These are phyloP conservation scores for Alternaria solani DNA, from an alignment of 2,329 filamentous ascomycete genomes.

Conservation along the genomic window DNA sequence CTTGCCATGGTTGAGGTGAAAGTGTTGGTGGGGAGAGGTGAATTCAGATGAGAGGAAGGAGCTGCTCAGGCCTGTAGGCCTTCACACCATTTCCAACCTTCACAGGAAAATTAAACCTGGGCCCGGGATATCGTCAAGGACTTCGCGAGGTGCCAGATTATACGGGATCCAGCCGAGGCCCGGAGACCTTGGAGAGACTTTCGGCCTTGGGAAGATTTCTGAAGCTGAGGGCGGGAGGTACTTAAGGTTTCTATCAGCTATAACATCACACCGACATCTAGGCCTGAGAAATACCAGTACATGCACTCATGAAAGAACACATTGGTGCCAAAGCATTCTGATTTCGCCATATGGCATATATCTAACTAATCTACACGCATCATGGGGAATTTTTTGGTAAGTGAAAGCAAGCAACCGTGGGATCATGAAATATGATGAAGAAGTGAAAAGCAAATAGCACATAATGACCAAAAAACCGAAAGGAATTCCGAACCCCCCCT, in stretches of 20 bases:
- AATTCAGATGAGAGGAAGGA: background rate
- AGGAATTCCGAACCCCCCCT: background rate
- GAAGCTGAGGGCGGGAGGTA: background rate
- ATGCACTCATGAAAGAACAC: background rate
- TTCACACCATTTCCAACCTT: background rate
- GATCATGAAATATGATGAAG: conserved; percentile 1
- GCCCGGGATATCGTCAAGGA: background rate
- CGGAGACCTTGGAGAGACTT: background rate
- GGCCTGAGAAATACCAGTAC: background rate
- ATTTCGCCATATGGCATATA: conserved; percentile 23
- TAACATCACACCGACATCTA: background rate
- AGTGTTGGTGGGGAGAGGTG: background rate
- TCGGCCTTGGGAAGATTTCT: background rate
- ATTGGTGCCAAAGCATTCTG: conserved; percentile 20
- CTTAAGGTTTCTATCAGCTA: background rate
- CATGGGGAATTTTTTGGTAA: background rate
- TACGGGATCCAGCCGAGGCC: background rate
- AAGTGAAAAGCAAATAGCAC: conserved; percentile 9
- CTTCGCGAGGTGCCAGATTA: background rate
- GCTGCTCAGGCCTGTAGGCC: conserved; percentile 1
- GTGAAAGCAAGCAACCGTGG: conserved; percentile 3
- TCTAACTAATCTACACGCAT: conserved; percentile 14
- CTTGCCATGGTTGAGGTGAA: conserved; percentile 24
- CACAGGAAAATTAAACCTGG: background rate
- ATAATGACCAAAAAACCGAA: conserved; percentile 7